Percentiles rank a stretch among this genome's conserved stretches.
Evolutionary conservation across 495 filamentous ascomycete genomes (phyloP).

Genomic region (Aspergillus steynii): DNA sequence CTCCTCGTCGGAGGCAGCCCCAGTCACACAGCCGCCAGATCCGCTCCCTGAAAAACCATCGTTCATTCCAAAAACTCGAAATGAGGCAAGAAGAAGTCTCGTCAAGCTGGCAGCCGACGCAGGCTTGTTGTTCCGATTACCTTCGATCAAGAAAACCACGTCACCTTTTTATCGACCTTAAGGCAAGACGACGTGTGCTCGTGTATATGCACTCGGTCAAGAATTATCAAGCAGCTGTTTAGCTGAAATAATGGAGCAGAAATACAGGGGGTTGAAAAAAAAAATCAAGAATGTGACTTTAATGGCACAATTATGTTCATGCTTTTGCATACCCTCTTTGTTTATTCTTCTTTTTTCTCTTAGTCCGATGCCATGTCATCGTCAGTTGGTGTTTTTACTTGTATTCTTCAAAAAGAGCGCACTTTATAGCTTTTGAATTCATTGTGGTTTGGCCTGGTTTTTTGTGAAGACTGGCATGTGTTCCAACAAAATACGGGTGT

Average conservation of each 20-base stretch:
- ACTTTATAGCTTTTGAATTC: background rate
- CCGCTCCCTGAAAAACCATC: background rate
- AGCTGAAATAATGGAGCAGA: too few species aligned
- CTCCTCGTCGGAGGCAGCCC: conserved; percentile 13
- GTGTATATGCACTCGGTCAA: background rate
- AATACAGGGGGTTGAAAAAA: too few species aligned
- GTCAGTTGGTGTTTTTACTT: background rate
- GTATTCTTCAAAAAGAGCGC: background rate
- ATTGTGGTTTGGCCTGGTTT: background rate
- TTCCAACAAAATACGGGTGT: background rate
- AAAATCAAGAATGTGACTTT: too few species aligned
- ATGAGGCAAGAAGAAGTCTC: background rate
- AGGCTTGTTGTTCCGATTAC: conserved; percentile 12
- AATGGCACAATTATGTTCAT: too few species aligned
- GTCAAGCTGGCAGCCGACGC: background rate
- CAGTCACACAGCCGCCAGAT: conserved; percentile 4
- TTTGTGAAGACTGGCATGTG: too few species aligned
- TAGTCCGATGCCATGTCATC: too few species aligned
- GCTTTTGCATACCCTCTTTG: background rate
- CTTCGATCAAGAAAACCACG: conserved; percentile 15
- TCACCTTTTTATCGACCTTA: conserved; percentile 3
- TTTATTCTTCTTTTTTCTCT: background rate
- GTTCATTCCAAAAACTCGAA: background rate
- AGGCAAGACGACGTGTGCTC: background rate
- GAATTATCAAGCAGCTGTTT: too few species aligned